Base-by-base conservation (phyloP, 129 eudicot genomes). In the Pseudognaphalium luteoalbum region DNA sequence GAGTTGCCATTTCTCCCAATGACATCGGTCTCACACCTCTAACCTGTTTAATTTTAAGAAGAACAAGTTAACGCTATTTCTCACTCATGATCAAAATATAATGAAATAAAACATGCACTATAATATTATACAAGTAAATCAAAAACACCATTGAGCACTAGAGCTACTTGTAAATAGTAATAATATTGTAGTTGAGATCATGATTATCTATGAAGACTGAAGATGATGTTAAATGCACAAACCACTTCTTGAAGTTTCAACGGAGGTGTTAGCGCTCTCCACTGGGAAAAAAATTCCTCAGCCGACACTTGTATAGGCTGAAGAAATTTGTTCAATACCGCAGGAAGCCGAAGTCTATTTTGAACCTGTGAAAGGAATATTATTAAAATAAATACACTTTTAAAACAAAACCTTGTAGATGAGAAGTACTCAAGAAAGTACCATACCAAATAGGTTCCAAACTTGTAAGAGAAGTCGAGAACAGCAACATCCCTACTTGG, bases 201-300 rank as follows among this genome's bases (percentile, higher is more conserved):
- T 19, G 30, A 15, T 42, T 42, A 62, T 4, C 32, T 73, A 4
- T 33, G 33, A 33, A 39, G 25, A 35, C 21, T 44, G 41, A 32
- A 44, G 21, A 25, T 30, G 20, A 71, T n/a, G 77, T 16, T 62
- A 42, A 72, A 66, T 64, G 80, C 69, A 78, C 91, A 66, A 81
- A 95, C 99, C 90, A 95, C 99, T 95, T 95, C 99, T 82, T 95
- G 99, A 72, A 91, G 96, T 82, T 95, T 95, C 83, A 95, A 78
- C 62, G 99, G 99, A 42, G 99, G 97, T 73, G 94, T 81, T 62
- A 95, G 96, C 54, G 93, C 83, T 87, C 99, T 89, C 99, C 99
- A 95, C 67, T 89, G 96, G 57, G 96, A 87, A 84, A 95, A 95
- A 87, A 95, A 95, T 61, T 95, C 99, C 66, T 95, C 99, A 5